Evolutionary conservation across 1,284 basidiomycete species (phyloP).

Genomic region (Apiotrichum gracile): DNA sequence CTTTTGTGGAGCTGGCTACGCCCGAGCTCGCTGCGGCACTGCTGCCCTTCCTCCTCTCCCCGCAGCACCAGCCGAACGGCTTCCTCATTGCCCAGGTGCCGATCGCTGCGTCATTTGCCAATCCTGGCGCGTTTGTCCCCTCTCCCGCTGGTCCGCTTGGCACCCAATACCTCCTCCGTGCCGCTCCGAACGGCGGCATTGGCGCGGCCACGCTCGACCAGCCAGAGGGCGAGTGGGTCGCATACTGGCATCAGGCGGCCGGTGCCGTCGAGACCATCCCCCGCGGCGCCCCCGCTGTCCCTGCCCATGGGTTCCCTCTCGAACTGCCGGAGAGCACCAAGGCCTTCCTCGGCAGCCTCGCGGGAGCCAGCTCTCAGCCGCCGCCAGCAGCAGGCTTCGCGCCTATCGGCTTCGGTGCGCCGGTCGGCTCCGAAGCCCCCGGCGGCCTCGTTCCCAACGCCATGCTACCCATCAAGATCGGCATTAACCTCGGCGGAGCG

Average conservation of each 20-base stretch:
- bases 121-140: constrained; percentile 75
- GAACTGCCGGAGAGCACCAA: constrained; percentile 16
- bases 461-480: constrained; percentile 40
- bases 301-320: constrained; percentile 1
- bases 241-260: constrained; percentile 38
- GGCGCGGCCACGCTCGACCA: constrained; percentile 48
- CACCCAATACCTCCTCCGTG: constrained; percentile 27
- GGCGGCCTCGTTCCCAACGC: background rate
- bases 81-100: constrained; percentile 80
- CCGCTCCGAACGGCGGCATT: constrained; percentile 34
- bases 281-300: constrained; percentile 16
- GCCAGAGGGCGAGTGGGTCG: constrained; percentile 52
- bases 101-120: constrained; percentile 81
- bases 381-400: background rate
- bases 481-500: constrained; percentile 28
- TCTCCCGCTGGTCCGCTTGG: constrained; percentile 51
- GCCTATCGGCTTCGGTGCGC: background rate
- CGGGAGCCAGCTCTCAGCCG: constrained; percentile 16
- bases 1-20: constrained; percentile 84
- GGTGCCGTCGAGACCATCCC: constrained; percentile 30
- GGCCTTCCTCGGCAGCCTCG: constrained; percentile 30
- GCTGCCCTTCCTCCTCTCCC: constrained; percentile 71
- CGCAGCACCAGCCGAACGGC: constrained; percentile 74
- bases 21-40: constrained; percentile 62
- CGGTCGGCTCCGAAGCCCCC: background rate